phyloP scores from a whole-genome alignment of 331 rosid genomes.

The Acacia pycnantha region DNA sequence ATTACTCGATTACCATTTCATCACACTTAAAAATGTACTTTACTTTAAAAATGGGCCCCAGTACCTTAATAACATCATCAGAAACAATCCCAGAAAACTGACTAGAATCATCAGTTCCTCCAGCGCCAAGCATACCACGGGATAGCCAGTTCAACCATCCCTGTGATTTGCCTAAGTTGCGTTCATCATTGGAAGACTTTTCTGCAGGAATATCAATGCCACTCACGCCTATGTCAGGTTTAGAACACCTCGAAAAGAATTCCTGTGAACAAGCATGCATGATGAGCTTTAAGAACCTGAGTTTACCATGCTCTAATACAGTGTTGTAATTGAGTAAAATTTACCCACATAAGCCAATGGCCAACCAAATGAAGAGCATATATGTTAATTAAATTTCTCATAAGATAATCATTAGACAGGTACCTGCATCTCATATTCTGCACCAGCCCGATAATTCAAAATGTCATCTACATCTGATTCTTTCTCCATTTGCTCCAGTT shows the following conservation, averaged over 20 bases:
- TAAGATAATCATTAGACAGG: constrained; percentile 21
- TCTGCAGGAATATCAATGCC: constrained; percentile 41
- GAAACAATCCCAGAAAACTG: constrained; percentile 97
- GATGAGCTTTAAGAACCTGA: constrained; percentile 16
- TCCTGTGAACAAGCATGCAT: constrained; percentile 45
- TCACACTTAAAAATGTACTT: neutral
- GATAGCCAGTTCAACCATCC: constrained; percentile 99
- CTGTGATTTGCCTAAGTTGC: constrained; percentile 52
- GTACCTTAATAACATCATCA: constrained; percentile 87
- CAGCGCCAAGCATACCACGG: constrained; percentile 99
- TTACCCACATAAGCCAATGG: constrained; percentile 10
- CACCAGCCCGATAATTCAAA: constrained; percentile 73
- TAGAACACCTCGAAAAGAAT: constrained; percentile 47
- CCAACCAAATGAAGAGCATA: constrained; percentile 11
- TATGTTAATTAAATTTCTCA: constrained; percentile 2
- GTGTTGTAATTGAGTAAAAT: neutral
- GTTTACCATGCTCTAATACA: constrained; percentile 7
- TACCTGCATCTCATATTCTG: constrained; percentile 86
- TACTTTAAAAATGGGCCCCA: constrained; percentile 2
- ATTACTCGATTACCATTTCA: neutral
- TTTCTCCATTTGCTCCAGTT: constrained; percentile 90
- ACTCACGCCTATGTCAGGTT: constrained; percentile 33
- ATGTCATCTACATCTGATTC: constrained; percentile 87
- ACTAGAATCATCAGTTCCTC: constrained; percentile 92
- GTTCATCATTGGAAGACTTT: constrained; percentile 62